These are phyloP conservation scores for Cercospora sp. DNA, from an alignment of 2,329 filamentous ascomycete species.

Conservation along the genomic window DNA sequence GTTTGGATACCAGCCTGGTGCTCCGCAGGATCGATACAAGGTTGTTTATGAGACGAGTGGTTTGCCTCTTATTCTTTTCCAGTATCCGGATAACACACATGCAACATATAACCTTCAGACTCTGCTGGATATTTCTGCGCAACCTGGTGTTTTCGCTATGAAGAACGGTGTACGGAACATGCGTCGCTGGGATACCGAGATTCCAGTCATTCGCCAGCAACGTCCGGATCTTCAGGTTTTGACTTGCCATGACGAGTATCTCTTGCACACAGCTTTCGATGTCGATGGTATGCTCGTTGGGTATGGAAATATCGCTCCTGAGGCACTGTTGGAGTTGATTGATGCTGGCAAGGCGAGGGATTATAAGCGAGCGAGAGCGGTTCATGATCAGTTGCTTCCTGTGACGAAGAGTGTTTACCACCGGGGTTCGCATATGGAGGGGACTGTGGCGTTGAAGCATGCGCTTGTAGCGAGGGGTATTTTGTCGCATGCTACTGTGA, in stretches of 20 bases:
- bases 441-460: constrained; percentile 49
- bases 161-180: neutral
- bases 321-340: neutral
- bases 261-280: constrained; percentile 55
- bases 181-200: neutral
- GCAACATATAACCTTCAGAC: neutral
- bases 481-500: constrained; percentile 51
- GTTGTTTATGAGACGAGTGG: neutral
- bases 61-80: neutral
- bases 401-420: constrained; percentile 58
- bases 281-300: constrained; percentile 58
- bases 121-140: neutral
- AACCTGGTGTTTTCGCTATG: neutral
- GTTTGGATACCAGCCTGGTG: neutral
- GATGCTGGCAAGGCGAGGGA: neutral
- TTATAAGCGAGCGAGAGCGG: constrained; percentile 38
- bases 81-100: neutral
- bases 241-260: constrained; percentile 56
- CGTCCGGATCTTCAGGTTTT: constrained; percentile 54
- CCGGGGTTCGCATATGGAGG: constrained; percentile 58
- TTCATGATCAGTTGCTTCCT: constrained; percentile 55
- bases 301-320: constrained; percentile 44
- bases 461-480: constrained; percentile 55
- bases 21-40: neutral
- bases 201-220: constrained; percentile 35